A percentile compares a stretch with the other conserved stretches of the same genome.
Conservation (phyloP, 1,284 basidiomycete genomes). For the Cystobasidium pallidum region DNA sequence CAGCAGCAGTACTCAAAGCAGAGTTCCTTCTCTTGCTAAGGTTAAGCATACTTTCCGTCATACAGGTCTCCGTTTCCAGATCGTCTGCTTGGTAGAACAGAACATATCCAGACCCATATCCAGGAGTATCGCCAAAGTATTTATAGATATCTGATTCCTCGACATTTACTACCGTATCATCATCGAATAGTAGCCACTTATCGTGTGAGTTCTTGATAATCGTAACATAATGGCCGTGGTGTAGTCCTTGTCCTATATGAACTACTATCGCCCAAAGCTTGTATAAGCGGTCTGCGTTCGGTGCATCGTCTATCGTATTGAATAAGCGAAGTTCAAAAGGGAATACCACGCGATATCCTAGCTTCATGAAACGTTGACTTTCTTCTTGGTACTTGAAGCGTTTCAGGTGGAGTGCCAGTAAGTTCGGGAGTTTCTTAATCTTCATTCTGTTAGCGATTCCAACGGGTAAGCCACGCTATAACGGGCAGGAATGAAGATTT, state of each 20-base stretch:
- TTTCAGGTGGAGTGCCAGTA: slow-evolving; percentile 93
- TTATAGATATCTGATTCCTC: slow-evolving; percentile 85
- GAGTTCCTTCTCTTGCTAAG: not conserved
- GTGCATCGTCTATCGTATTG: slow-evolving; percentile 92
- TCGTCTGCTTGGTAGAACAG: slow-evolving; percentile 95
- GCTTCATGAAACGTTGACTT: slow-evolving; percentile 83
- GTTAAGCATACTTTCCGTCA: slow-evolving; percentile 18
- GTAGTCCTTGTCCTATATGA: slow-evolving; percentile 92
- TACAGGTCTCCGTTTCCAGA: slow-evolving; percentile 44
- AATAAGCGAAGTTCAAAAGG: slow-evolving; percentile 90
- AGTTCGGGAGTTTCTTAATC: slow-evolving; percentile 91
- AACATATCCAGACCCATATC: slow-evolving; percentile 86
- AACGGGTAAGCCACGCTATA: too few species aligned
- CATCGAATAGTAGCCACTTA: slow-evolving; percentile 92
- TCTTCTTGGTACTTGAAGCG: slow-evolving; percentile 97
- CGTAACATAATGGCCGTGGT: slow-evolving; percentile 96
- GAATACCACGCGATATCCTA: slow-evolving; percentile 94
- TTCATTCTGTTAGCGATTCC: slow-evolving; percentile 82
- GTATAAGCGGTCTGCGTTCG: slow-evolving; percentile 83
- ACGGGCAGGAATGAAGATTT: too few species aligned
- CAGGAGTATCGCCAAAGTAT: slow-evolving; percentile 88
- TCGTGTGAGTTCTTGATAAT: slow-evolving; percentile 76
- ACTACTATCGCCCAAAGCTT: slow-evolving; percentile 94
- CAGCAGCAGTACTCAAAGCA: not conserved
- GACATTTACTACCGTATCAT: slow-evolving; percentile 85